phyloP scores from a whole-genome alignment of 495 filamentous ascomycete species.

The Lasiosphaeriaceae sp. region DNA sequence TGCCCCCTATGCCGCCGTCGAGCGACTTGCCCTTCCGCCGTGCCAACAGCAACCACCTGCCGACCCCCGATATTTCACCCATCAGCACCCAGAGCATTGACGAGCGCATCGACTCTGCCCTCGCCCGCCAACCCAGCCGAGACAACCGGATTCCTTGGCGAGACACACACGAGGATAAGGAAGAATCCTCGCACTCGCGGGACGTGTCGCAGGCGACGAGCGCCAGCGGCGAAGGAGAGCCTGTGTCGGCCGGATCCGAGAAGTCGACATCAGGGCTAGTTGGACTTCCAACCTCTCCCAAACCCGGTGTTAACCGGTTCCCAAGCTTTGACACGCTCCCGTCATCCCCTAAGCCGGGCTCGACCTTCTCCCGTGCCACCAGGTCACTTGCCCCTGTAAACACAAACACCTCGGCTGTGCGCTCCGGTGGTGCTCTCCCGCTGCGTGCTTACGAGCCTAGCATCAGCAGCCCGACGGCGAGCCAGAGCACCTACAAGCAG shows the following conservation, averaged over 20 bases:
- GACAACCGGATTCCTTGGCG: conserved; percentile 9
- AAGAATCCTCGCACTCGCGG: conserved; percentile 27
- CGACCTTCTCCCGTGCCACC: conserved; percentile 32
- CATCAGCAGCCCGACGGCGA: conserved; percentile 40
- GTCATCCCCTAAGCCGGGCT: conserved; percentile 39
- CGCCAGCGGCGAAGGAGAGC: conserved; percentile 25
- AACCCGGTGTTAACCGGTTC: conserved; percentile 44
- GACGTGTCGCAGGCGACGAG: conserved; percentile 28
- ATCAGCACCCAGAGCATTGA: conserved; percentile 46
- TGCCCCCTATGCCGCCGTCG: conserved; percentile 38
- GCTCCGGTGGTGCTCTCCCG: conserved; percentile 51
- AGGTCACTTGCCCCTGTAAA: conserved; percentile 16
- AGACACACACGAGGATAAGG: conserved; percentile 7
- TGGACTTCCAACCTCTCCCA: conserved; percentile 44
- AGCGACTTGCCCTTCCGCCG: conserved; percentile 41
- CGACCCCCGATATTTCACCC: conserved; percentile 47
- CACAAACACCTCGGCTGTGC: conserved; percentile 29
- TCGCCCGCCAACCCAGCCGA: conserved; percentile 14
- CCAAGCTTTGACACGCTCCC: conserved; percentile 41
- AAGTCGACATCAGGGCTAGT: conserved; percentile 39
- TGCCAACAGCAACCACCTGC: conserved; percentile 27
- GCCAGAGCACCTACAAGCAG: conserved; percentile 60
- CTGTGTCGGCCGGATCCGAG: conserved; percentile 40
- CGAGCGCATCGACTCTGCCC: conserved; percentile 40
- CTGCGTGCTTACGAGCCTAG: conserved; percentile 60